Percentiles rank a stretch among this genome's conserved stretches.
phyloP scores from a whole-genome alignment of 2,329 filamentous ascomycete genomes.

The Trichoderma cornu-damae region DNA sequence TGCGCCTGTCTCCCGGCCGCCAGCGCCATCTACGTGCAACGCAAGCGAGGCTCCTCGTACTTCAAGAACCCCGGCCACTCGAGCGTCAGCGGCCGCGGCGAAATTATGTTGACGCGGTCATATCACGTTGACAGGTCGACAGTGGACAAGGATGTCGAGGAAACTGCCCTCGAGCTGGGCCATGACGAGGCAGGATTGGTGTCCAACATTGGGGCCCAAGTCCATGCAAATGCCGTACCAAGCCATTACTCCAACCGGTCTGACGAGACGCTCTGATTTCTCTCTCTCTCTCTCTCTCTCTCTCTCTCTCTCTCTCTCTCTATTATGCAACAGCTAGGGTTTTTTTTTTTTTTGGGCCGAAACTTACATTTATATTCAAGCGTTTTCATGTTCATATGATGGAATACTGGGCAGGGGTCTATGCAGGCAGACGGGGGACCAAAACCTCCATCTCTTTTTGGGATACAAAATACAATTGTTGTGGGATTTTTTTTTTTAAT shows the following conservation, averaged over 20 bases:
- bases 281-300: not conserved
- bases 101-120: conserved; percentile 30
- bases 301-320: not conserved
- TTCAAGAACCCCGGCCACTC: conserved; percentile 23
- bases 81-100: conserved; percentile 20
- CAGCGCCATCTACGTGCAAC: conserved; percentile 23
- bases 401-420: not conserved
- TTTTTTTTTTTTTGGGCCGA: not conserved
- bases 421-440: not conserved
- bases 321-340: not conserved
- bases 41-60: conserved; percentile 24
- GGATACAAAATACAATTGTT: no score
- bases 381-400: not conserved
- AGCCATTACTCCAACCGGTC: conserved; percentile 1
- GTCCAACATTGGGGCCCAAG: conserved; percentile 19
- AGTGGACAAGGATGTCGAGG: conserved; percentile 16
- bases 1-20: conserved; percentile 31
- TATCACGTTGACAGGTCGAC: conserved; percentile 26
- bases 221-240: not conserved
- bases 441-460: not conserved
- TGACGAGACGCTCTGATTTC: conserved; percentile 6
- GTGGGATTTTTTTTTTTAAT: not conserved
- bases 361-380: not conserved
- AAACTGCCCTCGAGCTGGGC: conserved; percentile 19
- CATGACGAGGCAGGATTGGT: conserved; percentile 26